Base-by-base conservation (phyloP, 192 early-diverging fungal species). In the Thamnidium elegans region DNA sequence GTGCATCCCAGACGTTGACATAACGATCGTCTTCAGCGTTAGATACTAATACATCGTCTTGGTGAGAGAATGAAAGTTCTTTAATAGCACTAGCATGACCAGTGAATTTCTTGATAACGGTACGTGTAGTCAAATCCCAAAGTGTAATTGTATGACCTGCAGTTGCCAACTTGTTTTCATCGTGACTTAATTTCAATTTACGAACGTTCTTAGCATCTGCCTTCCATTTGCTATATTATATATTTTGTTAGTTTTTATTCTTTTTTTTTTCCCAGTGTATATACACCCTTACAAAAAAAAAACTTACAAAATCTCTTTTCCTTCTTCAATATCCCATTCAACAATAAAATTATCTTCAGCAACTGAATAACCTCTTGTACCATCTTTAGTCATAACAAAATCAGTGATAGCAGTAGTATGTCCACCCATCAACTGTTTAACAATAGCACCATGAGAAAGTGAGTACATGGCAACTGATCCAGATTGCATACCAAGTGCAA, bases 81-180 rank as follows among this genome's bases (percentile, higher is more conserved):
- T 76, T 79, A 55, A 81, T 74, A 19, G 63, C 54, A 30, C 74
- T 81, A 36, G 78, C 80, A 53, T 84, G 82, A 54, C 82, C 82
- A 68, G 82, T 79, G 62, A 78, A 81, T 61, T 63, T 79, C 74
- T 81, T 82, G 61, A 79, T 68, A 0, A 77, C 15, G 46, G 75
- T 69, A 23, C 72, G 69, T 13, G 75, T 65, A 62, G 59, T 61
- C 31, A 81, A 32, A 70, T 83, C 79, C 81, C 79, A 85, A 15
- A 85, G 55, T 39, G 74, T 79, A 68, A 85, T 82, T 8, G 69
- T 81, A 52, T 82, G 79, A 62, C 83, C 81, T 23, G 81, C 81
- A 17, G 81, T 74, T 51, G 73, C 64, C 19, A 85, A 58, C 52
- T 76, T 85, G 14, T 53, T 75, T 63, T 83, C 81, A 32, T 76